Percentiles rank a stretch among this genome's conserved stretches.
Evolutionary conservation across 352 stramenopile species (phyloP).

Genomic region (Nothophytophthora sp.): DNA sequence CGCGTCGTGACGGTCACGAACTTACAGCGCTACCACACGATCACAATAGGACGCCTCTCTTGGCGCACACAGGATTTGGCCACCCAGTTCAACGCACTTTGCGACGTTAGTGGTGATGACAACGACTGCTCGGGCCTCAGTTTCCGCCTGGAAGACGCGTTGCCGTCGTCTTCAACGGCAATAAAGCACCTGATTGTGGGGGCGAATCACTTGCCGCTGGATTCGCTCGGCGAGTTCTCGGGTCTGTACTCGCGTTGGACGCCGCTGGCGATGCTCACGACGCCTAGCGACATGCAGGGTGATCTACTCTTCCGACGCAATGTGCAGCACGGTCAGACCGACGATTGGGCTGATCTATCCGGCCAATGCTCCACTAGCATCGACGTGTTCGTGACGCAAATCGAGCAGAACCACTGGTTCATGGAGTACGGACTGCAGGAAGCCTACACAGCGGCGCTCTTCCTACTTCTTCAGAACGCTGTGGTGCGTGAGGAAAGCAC

Average conservation of each 20-base stretch:
- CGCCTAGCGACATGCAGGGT: constrained; percentile 24
- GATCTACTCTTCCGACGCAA: constrained; percentile 41
- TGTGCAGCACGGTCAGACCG: constrained; percentile 6
- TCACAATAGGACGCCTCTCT: constrained; percentile 41
- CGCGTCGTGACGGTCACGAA: constrained; percentile 32
- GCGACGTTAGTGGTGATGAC: constrained; percentile 2
- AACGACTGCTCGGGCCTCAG: constrained; percentile 37
- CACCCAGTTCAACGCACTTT: constrained; percentile 38
- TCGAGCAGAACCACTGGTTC: constrained; percentile 46
- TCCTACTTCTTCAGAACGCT: constrained; percentile 61
- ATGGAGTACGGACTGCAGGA: constrained; percentile 49
- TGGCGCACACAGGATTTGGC: constrained; percentile 44
- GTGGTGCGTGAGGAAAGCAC: constrained; percentile 27
- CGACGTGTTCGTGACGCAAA: constrained; percentile 33
- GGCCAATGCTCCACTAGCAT: constrained; percentile 38
- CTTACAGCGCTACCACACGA: constrained; percentile 40
- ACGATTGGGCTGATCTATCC: constrained; percentile 25
- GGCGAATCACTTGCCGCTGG: constrained; percentile 31
- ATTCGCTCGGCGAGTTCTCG: constrained; percentile 33
- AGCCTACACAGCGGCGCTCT: constrained; percentile 47
- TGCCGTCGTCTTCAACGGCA: constrained; percentile 4
- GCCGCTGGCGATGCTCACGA: constrained; percentile 36
- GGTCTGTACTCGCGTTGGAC: constrained; percentile 42
- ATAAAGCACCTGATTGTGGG: constrained; percentile 39
- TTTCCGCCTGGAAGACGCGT: constrained; percentile 24